Conservation (phyloP, 805 yeast species). For the Candida coleopterorum region DNA sequence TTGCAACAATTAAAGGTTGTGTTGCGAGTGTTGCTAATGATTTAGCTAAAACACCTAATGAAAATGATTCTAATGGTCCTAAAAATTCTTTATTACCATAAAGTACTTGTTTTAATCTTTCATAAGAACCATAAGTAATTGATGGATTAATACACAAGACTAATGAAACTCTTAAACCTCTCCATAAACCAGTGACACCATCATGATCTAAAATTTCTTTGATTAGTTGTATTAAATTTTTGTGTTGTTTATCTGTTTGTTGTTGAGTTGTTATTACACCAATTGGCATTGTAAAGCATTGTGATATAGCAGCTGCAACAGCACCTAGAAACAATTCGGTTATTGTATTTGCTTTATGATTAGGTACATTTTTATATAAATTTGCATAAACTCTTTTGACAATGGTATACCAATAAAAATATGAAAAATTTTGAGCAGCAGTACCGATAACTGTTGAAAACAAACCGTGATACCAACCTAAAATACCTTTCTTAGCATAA, state of each 20-base stretch:
- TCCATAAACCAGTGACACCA: constrained; percentile 73
- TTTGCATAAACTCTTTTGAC: constrained; percentile 54
- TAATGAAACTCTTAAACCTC: constrained; percentile 75
- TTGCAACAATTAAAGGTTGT: constrained; percentile 81
- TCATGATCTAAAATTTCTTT: constrained; percentile 55
- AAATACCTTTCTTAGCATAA: constrained; percentile 53
- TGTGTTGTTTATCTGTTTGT: constrained; percentile 47
- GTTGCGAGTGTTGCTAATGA: constrained; percentile 74
- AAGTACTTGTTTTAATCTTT: constrained; percentile 54
- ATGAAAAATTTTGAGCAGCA: constrained; percentile 75
- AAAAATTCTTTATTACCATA: constrained; percentile 41
- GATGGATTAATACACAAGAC: constrained; percentile 80
- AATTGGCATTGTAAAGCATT: constrained; percentile 77
- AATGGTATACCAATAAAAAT: constrained; percentile 83
- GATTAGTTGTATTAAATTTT: constrained; percentile 26
- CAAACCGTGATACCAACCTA: constrained; percentile 72
- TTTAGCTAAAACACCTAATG: constrained; percentile 76
- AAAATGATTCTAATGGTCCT: constrained; percentile 60
- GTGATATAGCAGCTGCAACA: constrained; percentile 77
- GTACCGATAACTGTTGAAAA: constrained; percentile 62
- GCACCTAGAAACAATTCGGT: constrained; percentile 74
- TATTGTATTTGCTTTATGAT: constrained; percentile 46
- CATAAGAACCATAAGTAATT: constrained; percentile 79
- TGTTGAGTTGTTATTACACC: constrained; percentile 62
- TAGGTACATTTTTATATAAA: constrained; percentile 28